Evolutionary conservation across 2,329 filamentous ascomycete species (phyloP).

Genomic region (Calonectria pteridis): DNA sequence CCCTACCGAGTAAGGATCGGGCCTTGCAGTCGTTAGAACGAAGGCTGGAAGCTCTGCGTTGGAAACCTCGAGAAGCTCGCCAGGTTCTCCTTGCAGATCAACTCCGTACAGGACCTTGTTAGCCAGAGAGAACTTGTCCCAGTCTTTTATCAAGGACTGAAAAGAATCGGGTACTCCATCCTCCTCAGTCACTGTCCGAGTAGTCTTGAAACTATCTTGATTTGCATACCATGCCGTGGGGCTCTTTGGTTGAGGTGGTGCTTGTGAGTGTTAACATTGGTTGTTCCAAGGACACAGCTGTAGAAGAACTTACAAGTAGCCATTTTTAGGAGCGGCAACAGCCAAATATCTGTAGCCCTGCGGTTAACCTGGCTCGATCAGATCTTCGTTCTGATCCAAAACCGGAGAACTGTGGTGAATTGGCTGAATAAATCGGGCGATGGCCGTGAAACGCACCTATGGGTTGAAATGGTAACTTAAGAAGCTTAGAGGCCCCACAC

Average conservation of each 20-base stretch:
- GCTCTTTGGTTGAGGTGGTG: neutral
- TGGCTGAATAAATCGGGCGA: neutral
- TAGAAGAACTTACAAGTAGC: neutral
- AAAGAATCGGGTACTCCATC: neutral
- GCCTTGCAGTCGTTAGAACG: neutral
- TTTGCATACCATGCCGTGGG: neutral
- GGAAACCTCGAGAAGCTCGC: neutral
- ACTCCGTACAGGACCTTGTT: neutral
- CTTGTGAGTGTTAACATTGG: neutral
- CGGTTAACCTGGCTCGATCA: neutral
- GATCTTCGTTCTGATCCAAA: neutral
- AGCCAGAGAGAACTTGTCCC: neutral
- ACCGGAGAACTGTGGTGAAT: neutral
- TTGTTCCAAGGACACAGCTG: neutral
- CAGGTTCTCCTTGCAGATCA: neutral
- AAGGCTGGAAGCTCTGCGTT: neutral
- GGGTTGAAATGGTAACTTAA: neutral
- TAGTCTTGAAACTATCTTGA: neutral
- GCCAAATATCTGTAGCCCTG: neutral
- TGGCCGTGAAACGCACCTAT: neutral
- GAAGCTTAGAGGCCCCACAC: neutral
- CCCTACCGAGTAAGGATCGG: neutral
- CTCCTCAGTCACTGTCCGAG: neutral
- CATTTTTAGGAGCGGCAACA: neutral
- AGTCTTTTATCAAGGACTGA: neutral